Conservation (phyloP, 2,329 filamentous ascomycete genomes). For the Epichloe glyceriae region DNA sequence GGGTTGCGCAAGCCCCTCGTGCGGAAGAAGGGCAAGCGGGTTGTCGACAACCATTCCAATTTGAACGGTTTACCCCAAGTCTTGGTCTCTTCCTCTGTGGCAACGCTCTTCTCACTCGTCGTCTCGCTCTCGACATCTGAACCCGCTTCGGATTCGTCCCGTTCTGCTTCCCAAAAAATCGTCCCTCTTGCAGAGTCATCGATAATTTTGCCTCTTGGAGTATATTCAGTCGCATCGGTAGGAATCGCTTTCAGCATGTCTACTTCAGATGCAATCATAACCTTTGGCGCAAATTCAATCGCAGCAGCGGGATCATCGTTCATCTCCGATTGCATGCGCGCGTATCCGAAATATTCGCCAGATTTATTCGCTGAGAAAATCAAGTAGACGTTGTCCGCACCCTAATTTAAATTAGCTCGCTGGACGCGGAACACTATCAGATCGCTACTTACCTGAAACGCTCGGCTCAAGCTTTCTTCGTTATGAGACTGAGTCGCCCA, state of each 20-base stretch:
- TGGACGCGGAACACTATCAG: background rate
- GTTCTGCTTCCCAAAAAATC: constrained; percentile 87
- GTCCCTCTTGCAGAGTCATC: constrained; percentile 89
- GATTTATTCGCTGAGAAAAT: constrained; percentile 97
- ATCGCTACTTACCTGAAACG: constrained; percentile 54
- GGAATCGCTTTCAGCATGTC: constrained; percentile 69
- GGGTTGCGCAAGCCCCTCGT: constrained; percentile 80
- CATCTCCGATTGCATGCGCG: constrained; percentile 77
- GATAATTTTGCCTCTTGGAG: constrained; percentile 75
- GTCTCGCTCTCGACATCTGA: constrained; percentile 30
- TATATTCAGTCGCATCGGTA: constrained; percentile 64
- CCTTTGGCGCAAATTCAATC: constrained; percentile 55
- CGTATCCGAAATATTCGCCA: constrained; percentile 92
- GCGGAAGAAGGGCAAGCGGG: constrained; percentile 73
- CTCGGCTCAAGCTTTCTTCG: constrained; percentile 68
- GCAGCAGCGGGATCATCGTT: constrained; percentile 60
- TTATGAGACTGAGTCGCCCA: constrained; percentile 97
- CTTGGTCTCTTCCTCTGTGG: constrained; percentile 39
- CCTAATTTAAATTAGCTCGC: constrained; percentile 29
- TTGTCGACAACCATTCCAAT: constrained; percentile 80
- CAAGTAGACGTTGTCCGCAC: constrained; percentile 72
- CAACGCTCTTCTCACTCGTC: constrained; percentile 25
- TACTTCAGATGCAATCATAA: constrained; percentile 42
- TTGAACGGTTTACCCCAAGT: constrained; percentile 86
- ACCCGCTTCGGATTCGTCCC: constrained; percentile 36